Evolutionary conservation across 345 rosid genomes (phyloP).

Genomic region (Mallotus nudiflorus): DNA sequence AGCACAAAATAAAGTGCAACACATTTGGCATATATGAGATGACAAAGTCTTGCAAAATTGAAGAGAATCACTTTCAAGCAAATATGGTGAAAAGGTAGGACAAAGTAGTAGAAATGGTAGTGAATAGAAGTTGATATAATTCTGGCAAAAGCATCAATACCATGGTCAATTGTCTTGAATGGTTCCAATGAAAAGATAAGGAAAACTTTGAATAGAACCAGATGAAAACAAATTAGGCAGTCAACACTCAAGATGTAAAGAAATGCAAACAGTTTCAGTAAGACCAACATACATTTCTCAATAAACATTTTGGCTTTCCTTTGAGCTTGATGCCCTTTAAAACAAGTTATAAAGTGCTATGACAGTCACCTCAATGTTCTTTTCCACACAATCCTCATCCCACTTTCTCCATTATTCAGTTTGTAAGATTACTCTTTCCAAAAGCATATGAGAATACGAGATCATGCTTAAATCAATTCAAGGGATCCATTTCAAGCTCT

Average conservation of each 20-base stretch:
- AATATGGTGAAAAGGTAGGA: background rate
- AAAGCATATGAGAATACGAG: background rate
- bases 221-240: background rate
- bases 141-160: background rate
- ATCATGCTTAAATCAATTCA: background rate
- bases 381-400: background rate
- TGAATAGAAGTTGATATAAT: background rate
- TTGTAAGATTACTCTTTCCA: background rate
- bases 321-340: background rate
- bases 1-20: no score
- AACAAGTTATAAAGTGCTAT: background rate
- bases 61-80: background rate
- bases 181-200: background rate
- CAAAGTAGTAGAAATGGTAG: background rate
- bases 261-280: background rate
- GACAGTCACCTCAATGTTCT: background rate
- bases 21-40: background rate
- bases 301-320: background rate
- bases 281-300: background rate
- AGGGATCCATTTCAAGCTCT: background rate
- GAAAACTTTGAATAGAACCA: background rate
- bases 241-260: background rate
- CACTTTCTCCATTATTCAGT: slow-evolving; percentile 2
- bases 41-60: background rate
- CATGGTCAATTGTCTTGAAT: background rate